Conservation (phyloP, 331 rosid species). For the Malus hybrid region DNA sequence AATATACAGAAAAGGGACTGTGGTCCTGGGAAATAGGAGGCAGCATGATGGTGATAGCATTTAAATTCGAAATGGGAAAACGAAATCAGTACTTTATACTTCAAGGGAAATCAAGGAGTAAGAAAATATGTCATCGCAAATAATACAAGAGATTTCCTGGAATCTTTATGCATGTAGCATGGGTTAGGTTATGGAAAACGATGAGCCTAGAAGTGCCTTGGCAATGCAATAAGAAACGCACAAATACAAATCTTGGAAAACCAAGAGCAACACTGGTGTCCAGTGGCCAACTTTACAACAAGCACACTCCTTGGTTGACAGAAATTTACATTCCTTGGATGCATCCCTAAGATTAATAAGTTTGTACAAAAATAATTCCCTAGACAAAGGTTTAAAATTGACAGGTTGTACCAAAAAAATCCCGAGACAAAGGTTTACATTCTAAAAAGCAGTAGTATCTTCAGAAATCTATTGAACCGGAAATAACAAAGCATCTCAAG, state of each 20-base stretch:
- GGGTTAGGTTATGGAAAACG: not conserved
- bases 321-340: not conserved
- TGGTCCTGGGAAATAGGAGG: not conserved
- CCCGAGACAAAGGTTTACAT: not conserved
- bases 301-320: not conserved
- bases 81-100: not conserved
- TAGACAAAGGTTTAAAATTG: not conserved
- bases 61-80: not conserved
- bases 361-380: not conserved
- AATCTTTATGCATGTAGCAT: not conserved
- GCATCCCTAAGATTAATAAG: not conserved
- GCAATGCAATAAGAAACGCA: not conserved
- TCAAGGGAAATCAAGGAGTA: not conserved
- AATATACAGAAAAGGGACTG: not conserved
- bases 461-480: not conserved
- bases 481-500: not conserved
- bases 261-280: not conserved
- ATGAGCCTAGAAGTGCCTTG: not conserved
- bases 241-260: not conserved
- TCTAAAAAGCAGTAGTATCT: not conserved
- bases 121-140: not conserved
- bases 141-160: not conserved
- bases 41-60: not conserved
- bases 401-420: not conserved
- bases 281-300: not conserved